Base-by-base conservation (phyloP, 352 stramenopile genomes). In the Pythium pyrilobum region DNA sequence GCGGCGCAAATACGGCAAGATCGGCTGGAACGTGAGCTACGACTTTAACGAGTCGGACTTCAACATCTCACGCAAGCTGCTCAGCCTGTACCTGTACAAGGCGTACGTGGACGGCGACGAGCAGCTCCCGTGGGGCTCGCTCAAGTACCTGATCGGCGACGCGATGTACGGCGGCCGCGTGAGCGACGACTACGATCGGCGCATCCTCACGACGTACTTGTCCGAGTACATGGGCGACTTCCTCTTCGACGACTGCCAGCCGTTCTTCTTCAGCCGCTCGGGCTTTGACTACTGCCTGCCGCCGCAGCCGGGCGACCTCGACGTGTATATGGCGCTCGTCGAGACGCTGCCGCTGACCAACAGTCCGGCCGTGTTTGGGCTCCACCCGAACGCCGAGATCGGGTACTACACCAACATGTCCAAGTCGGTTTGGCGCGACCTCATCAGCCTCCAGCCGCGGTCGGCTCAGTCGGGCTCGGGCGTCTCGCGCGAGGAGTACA, bases 21-120 rank as follows among this genome's bases (percentile, higher is more conserved):
- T 98, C 56, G 95, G 95, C 29, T 98, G 92, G 89, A 98, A 98
- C 55, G 92, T 98, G 18, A 92, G 81, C 64, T 98, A 98, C 67
- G 95, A 98, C 59, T 98, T 98, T 47, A 98, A 98, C 66, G 94
- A 98, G 64, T 97, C 87, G 20, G 95, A 98, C 62, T 98, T 98
- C 51, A 92, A 92, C 25, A 97, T 98, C 44, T 97, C 85, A 7
- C 68, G 90, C 34, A 89, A 92, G 41, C 65, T 98, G 36, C 71
- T 98, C 13, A 86, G 72, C 33, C 66, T 98, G 1, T 98, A 98
- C 63, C 62, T 98, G 18, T 89, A 89, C 62, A 98, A 98, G 64
- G 89, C 93, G 20, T 96, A 86, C 57, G 85, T 96, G 16, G 91
- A 97, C 47, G 67, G 75, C 6, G 92, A 98, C 60, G 94, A 98